Conservation (phyloP, 1,139 yeast genomes). For the Magnusiomyces tetraspermus region DNA sequence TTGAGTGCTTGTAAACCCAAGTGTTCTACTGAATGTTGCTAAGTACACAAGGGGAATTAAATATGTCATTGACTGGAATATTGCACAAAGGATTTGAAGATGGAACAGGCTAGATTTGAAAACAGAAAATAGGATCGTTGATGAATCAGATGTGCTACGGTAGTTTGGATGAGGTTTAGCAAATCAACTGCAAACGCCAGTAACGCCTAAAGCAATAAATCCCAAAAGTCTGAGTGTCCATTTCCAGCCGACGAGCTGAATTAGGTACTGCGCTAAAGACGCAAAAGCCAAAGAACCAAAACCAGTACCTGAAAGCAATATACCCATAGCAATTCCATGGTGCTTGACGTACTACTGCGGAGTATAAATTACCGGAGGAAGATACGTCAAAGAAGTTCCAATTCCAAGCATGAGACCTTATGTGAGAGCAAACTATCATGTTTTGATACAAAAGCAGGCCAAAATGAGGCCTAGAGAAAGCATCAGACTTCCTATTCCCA, state of each 20-base stretch:
- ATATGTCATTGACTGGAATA: not conserved
- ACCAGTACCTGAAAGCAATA: not conserved
- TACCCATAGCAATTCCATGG: not conserved
- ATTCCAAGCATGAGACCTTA: not conserved
- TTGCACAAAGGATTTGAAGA: not conserved
- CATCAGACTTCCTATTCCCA: not conserved
- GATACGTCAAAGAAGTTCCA: not conserved
- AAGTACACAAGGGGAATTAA: not conserved
- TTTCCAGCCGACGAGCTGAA: not conserved
- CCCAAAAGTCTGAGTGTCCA: not conserved
- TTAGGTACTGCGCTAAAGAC: not conserved
- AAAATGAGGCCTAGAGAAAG: not conserved
- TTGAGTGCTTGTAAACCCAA: not conserved
- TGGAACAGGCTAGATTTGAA: not conserved
- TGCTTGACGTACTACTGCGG: not conserved
- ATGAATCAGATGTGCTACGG: not conserved
- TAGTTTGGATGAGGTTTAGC: not conserved
- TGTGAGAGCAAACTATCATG: not conserved
- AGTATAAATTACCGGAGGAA: not conserved
- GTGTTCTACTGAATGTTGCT: not conserved
- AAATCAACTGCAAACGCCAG: not conserved
- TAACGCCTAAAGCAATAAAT: not conserved
- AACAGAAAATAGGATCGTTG: not conserved
- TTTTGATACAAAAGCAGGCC: not conserved
- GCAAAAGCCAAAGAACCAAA: not conserved